Conservation (phyloP, 441 rosid species). For the Erodium trifolium region DNA sequence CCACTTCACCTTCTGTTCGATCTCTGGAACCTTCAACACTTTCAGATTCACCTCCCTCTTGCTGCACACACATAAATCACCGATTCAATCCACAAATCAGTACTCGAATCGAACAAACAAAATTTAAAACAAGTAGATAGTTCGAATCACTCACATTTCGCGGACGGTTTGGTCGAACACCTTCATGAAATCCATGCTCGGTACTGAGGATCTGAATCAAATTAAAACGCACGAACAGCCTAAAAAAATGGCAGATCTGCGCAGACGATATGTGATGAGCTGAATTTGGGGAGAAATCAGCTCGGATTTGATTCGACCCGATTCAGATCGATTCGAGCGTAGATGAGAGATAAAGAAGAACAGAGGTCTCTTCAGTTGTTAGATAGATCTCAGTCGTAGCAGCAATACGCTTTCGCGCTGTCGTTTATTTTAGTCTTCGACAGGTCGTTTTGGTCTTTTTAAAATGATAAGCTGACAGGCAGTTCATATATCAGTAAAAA, state of each 20-base stretch:
- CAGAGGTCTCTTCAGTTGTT: too few relatives aligned
- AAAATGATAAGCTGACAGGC: too few relatives aligned
- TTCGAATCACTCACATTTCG: conserved; percentile 56
- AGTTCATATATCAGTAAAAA: too few relatives aligned
- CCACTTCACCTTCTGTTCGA: conserved; percentile 75
- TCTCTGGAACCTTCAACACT: conserved; percentile 96
- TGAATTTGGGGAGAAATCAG: background rate
- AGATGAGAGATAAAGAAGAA: too few relatives aligned
- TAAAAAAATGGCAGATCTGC: background rate
- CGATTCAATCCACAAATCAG: background rate
- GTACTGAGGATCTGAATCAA: too few relatives aligned
- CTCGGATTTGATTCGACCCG: background rate
- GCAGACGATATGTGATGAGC: background rate
- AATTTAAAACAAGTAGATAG: background rate
- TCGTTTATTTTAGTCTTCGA: too few relatives aligned
- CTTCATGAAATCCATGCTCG: conserved; percentile 91
- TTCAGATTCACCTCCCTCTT: conserved; percentile 97
- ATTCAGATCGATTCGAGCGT: too few relatives aligned
- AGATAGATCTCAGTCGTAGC: too few relatives aligned
- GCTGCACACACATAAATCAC: conserved; percentile 29
- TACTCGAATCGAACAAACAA: background rate
- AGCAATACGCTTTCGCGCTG: too few relatives aligned
- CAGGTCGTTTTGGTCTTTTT: too few relatives aligned
- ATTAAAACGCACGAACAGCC: background rate
- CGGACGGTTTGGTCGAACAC: conserved; percentile 94